These are phyloP conservation scores for Termitomyces sp. DNA, from an alignment of 768 basidiomycete genomes.

Conservation along the genomic window DNA sequence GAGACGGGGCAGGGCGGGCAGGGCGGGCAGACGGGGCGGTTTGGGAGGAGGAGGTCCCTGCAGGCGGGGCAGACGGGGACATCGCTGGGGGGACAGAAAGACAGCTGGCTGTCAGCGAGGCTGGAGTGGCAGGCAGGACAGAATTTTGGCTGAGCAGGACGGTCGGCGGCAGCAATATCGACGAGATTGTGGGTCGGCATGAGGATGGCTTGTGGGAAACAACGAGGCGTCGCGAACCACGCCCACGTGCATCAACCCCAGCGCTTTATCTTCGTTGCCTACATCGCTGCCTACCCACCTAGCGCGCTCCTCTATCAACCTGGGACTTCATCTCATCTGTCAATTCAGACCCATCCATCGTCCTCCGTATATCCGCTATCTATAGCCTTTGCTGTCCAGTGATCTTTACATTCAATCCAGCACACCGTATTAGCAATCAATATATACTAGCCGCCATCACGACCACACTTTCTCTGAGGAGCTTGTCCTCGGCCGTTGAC, in stretches of 20 bases:
- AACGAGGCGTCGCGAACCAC: not conserved
- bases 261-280: not conserved
- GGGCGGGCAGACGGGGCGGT: slow-evolving; percentile 16
- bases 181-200: slow-evolving; percentile 48
- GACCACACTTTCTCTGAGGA: slow-evolving; percentile 10
- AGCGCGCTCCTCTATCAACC: not conserved
- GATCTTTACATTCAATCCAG: not conserved
- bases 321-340: slow-evolving; percentile 1
- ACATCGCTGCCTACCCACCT: too few species aligned
- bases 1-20: slow-evolving; percentile 19
- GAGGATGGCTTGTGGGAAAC: not conserved
- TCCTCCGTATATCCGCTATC: not conserved
- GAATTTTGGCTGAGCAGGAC: slow-evolving; percentile 32
- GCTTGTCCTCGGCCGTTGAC: slow-evolving; percentile 15
- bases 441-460: not conserved
- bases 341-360: slow-evolving; percentile 6
- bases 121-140: slow-evolving; percentile 39
- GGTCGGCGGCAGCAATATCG: slow-evolving; percentile 15
- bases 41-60: slow-evolving; percentile 30
- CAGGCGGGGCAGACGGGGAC: slow-evolving; percentile 43
- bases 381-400: not conserved
- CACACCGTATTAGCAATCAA: not conserved
- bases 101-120: slow-evolving; percentile 27
- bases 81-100: slow-evolving; percentile 17
- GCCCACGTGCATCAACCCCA: slow-evolving; percentile 12